Evolutionary conservation across 805 yeast species (phyloP), one percentile per base, ranked within the genome.

Genomic region (Wickerhamomyces subpelliculosus): DNA sequence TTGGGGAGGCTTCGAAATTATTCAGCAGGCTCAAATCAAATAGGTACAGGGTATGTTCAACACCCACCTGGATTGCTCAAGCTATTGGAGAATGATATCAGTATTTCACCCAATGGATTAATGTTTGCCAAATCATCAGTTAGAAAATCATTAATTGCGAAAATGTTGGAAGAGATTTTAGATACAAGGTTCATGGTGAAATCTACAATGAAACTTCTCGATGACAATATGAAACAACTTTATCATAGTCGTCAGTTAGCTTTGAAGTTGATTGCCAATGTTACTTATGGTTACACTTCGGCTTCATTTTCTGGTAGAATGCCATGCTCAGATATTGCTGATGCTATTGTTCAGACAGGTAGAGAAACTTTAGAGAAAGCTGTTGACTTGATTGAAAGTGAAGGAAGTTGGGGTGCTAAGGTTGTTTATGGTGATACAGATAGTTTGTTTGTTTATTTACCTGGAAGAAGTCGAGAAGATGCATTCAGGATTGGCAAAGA

Each of bases 381-480:
- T 0, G 79, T 87, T 21, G 70, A 71, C 2, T 52, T 71, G 35
- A 89, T 93, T 36, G 94, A 88, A 42, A 42, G 44, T 0, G 63
- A 72, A 13, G 55, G 63, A 3, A 54, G 66, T 19, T 85, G 88
- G 85, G 88, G 88, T 2, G 97, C 96, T 0, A 79, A 84, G 50
- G 96, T 93, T 0, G 96, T 90, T 0, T 93, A 93, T 56, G 97
- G 98, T 5, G 98, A 93, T 56, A 93, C 98, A 0, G 98, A 93
- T 59, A 85, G 96, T 29, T 59, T 93, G 39, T 93, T 93, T 68
- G 89, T 93, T 3, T 83, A 85, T 53, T 67, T 93, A 5, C 97
- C 97, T 0, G 96, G 96, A 0, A 78, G 77, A 51, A 67, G 85
- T 0, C 75, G 70, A 44, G 72, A 64, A 2, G 90, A 88, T 22